phyloP scores from a whole-genome alignment of 2,329 filamentous ascomycete genomes.

The Exophiala viscosa region DNA sequence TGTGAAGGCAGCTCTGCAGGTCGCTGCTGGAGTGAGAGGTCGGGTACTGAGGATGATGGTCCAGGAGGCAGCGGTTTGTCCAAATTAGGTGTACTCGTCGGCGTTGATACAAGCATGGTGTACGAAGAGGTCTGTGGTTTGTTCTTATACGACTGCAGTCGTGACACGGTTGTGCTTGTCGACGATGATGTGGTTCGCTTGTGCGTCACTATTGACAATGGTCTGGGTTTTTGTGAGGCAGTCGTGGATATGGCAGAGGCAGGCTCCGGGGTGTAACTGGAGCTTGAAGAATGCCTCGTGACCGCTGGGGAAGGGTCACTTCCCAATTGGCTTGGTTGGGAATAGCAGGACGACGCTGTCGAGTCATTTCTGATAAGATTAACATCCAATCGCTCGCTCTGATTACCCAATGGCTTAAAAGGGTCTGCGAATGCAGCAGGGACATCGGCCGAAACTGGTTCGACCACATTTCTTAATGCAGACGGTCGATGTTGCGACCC shows the following conservation, averaged over 20 bases:
- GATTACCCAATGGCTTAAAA: background rate
- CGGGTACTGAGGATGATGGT: slow-evolving; percentile 18
- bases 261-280: slow-evolving; percentile 21
- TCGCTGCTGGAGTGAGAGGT: slow-evolving; percentile 8
- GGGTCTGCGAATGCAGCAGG: background rate
- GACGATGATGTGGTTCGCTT: background rate
- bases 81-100: slow-evolving; percentile 9
- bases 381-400: slow-evolving; percentile 7
- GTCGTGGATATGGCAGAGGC: slow-evolving; percentile 6
- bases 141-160: background rate
- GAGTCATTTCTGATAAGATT: slow-evolving; percentile 23
- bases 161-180: background rate
- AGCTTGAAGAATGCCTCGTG: slow-evolving; percentile 24
- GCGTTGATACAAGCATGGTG: slow-evolving; percentile 4
- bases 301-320: slow-evolving; percentile 23
- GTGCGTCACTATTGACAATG: background rate
- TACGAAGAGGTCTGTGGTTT: slow-evolving; percentile 2
- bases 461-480: background rate
- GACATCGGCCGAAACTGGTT: background rate
- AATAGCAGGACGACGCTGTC: slow-evolving; percentile 23
- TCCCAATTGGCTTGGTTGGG: slow-evolving; percentile 17
- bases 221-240: slow-evolving; percentile 3
- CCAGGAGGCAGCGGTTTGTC: slow-evolving; percentile 24
- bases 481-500: background rate
- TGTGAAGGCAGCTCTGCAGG: slow-evolving; percentile 11